Base-by-base conservation (phyloP, 2,329 filamentous ascomycete genomes). In the Neocucurbitaria cava region DNA sequence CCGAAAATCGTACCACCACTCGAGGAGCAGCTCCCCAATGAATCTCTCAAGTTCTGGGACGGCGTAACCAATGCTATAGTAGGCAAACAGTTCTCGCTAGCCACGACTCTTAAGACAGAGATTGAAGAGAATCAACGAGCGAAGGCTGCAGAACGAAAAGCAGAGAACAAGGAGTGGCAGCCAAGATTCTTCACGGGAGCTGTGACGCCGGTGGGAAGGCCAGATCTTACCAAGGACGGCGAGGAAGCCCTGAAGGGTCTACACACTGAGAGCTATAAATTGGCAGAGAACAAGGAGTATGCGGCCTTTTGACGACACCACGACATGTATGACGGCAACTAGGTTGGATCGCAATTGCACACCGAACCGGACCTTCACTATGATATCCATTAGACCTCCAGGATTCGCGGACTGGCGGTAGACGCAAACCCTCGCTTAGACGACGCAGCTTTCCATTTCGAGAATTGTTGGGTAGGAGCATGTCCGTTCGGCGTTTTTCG, bases 81-180 rank as follows among this genome's bases (percentile, higher is more conserved):
- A 20, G 80, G 87, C 57, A 96, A 93, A 77, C 91, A 96, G 72
- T 99, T 87, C 76, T 85, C 84, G 38, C 87, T 89, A 61, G 95
- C 95, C 7, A 99, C 95, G 20, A 86, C 85, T 18, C 80, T 95
- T 58, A 99, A 99, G 80, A 87, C 92, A 56, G 92, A 96, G 68
- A 85, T 99, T 10, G 95, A 99, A 76, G 95, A 99, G 75, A 83
- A 83, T 39, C 95, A 99, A 78, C 84, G 95, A 28, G 85, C 90
- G 68, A 94, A 91, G 78, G 93, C 91, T 1, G 87, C 91, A 21
- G 87, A 94, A 71, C 84, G 95, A 39, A 89, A 94, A 71, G 83
- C 83, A 40, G 83, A 83, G 13, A 85, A 87, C 11, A 83, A 85
- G 54, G 84, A 86, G 30, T 99, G 91, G 87, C 82, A 88, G 62